Percentiles rank a stretch among this genome's conserved stretches.
These are phyloP conservation scores for Alnus rubra DNA, from an alignment of 306 rosid genomes.

Conservation along the genomic window DNA sequence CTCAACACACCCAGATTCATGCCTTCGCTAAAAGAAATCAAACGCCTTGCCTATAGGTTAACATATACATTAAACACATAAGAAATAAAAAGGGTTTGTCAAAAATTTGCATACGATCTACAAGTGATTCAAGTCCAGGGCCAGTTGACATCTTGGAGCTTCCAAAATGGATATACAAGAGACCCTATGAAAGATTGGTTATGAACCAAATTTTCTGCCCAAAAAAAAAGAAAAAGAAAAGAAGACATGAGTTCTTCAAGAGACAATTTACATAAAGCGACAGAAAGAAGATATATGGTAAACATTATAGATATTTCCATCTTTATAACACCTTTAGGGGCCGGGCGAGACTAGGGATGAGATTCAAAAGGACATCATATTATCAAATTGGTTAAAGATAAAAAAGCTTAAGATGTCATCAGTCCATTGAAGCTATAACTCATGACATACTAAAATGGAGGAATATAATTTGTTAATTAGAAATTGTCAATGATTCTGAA, in stretches of 20 bases:
- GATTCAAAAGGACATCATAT: not conserved
- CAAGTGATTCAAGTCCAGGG: slow-evolving; percentile 57
- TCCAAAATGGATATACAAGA: not conserved
- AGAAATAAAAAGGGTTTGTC: not conserved
- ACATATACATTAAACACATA: not conserved
- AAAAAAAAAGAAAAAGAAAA: not conserved
- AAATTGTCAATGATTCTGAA: no score
- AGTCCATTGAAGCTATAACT: not conserved
- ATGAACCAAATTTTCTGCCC: slow-evolving; percentile 9
- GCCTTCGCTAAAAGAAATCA: not conserved
- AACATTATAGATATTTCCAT: not conserved
- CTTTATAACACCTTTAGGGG: not conserved
- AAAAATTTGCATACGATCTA: slow-evolving; percentile 46
- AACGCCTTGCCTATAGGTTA: not conserved
- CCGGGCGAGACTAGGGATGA: not conserved
- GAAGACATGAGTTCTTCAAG: not conserved
- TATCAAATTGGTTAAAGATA: not conserved
- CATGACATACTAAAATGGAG: no score
- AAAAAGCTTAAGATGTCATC: not conserved
- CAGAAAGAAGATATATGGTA: not conserved
- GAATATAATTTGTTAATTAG: no score
- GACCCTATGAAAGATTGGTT: not conserved
- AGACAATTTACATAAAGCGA: not conserved
- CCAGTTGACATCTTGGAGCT: slow-evolving; percentile 43
- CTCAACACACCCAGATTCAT: not conserved